Percentiles rank a stretch among this genome's conserved stretches.
Conservation (phyloP, 306 rosid species). For the Morella rubra region DNA sequence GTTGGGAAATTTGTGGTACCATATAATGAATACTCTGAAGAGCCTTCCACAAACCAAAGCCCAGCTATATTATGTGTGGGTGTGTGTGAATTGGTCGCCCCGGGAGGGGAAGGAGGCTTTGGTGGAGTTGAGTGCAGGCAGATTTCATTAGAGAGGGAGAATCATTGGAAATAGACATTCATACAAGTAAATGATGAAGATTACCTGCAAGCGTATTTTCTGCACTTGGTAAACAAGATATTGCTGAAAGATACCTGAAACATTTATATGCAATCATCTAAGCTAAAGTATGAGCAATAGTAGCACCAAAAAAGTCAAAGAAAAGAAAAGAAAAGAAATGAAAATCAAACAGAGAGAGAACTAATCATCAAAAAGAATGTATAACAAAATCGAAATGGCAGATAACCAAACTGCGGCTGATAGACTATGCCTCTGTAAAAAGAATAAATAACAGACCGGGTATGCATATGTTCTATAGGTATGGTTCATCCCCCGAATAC, state of each 20-base stretch:
- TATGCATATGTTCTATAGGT: neutral
- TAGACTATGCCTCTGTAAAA: neutral
- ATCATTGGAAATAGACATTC: slow-evolving; percentile 12
- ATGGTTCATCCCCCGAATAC: neutral
- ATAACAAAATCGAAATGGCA: neutral
- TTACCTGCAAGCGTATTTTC: slow-evolving; percentile 92
- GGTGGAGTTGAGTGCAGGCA: neutral
- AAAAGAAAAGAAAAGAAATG: too few species aligned
- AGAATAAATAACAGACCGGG: neutral
- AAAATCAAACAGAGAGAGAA: too few species aligned
- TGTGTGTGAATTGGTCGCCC: too few species aligned
- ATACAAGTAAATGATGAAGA: slow-evolving; percentile 5
- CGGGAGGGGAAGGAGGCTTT: neutral
- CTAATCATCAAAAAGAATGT: neutral
- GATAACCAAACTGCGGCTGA: neutral
- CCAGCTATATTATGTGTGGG: neutral
- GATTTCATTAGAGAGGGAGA: slow-evolving; percentile 7
- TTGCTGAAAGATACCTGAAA: slow-evolving; percentile 90
- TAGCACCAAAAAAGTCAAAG: neutral
- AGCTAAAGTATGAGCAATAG: slow-evolving; percentile 6
- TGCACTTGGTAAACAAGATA: slow-evolving; percentile 96
- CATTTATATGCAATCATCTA: slow-evolving; percentile 1
- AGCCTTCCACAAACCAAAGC: neutral
- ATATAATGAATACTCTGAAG: neutral
- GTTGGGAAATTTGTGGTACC: too few species aligned